These are phyloP conservation scores for Neopestalotiopsis rosae DNA, from an alignment of 2,329 filamentous ascomycete species.

Conservation along the genomic window DNA sequence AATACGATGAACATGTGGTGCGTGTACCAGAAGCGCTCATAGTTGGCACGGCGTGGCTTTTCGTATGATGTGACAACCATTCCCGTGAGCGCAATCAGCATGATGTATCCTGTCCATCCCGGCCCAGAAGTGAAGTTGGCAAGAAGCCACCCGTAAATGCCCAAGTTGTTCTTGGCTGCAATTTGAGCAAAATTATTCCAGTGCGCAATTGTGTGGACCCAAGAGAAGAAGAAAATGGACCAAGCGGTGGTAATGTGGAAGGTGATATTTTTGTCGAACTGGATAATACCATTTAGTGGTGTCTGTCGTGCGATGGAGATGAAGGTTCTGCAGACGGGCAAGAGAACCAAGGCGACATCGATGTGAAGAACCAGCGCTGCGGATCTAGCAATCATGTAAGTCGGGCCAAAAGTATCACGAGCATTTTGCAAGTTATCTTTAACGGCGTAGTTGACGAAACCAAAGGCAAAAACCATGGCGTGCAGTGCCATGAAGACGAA, in stretches of 20 bases:
- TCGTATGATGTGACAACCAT: slow-evolving; percentile 81
- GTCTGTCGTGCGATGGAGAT: slow-evolving; percentile 83
- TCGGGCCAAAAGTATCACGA: slow-evolving; percentile 73
- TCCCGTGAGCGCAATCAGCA: slow-evolving; percentile 78
- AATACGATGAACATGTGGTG: slow-evolving; percentile 89
- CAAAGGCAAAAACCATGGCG: slow-evolving; percentile 78
- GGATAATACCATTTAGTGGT: slow-evolving; percentile 83
- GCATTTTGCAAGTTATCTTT: slow-evolving; percentile 76
- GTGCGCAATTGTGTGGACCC: slow-evolving; percentile 84
- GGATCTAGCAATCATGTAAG: slow-evolving; percentile 77
- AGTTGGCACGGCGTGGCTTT: slow-evolving; percentile 79
- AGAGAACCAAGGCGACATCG: slow-evolving; percentile 78
- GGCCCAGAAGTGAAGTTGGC: slow-evolving; percentile 81
- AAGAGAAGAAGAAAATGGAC: slow-evolving; percentile 89
- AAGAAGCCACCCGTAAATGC: slow-evolving; percentile 77
- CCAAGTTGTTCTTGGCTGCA: slow-evolving; percentile 75
- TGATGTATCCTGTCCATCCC: slow-evolving; percentile 86
- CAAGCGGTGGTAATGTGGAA: slow-evolving; percentile 86
- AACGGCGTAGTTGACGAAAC: slow-evolving; percentile 78
- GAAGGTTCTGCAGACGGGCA: slow-evolving; percentile 83
- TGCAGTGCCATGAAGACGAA: slow-evolving; percentile 77
- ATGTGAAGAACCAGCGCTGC: slow-evolving; percentile 81
- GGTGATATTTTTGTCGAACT: slow-evolving; percentile 88
- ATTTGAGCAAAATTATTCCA: slow-evolving; percentile 87
- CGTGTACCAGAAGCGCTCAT: slow-evolving; percentile 89